Conservation (phyloP, 1,139 yeast species). For the Nadsonia commutata region DNA sequence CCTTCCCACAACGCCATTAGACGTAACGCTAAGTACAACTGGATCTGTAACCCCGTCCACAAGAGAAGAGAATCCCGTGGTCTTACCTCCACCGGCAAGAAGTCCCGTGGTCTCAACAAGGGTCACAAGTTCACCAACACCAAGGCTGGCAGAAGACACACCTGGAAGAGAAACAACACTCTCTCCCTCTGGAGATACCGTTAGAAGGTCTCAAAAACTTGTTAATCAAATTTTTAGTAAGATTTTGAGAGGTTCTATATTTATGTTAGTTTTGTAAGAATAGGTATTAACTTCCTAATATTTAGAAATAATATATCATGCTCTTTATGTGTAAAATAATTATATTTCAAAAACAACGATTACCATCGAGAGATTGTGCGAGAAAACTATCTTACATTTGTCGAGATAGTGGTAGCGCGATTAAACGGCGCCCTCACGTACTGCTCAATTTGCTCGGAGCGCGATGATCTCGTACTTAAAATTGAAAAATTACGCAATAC, state of each 20-base stretch:
- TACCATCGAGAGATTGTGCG: too few species aligned
- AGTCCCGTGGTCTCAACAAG: slow-evolving; percentile 99
- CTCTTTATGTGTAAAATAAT: background rate
- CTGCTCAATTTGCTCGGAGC: too few species aligned
- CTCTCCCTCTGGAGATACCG: slow-evolving; percentile 99
- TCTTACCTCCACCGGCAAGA: slow-evolving; percentile 95
- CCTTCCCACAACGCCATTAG: slow-evolving; percentile 98
- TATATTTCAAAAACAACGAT: background rate
- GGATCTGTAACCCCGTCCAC: slow-evolving; percentile 99
- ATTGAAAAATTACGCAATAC: too few species aligned
- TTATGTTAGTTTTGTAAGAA: slow-evolving; percentile 1
- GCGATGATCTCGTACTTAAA: too few species aligned
- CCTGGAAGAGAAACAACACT: slow-evolving; percentile 99
- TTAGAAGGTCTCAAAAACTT: slow-evolving; percentile 27
- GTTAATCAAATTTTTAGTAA: slow-evolving; percentile 2
- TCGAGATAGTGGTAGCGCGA: too few species aligned
- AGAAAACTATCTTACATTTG: too few species aligned
- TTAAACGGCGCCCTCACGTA: too few species aligned
- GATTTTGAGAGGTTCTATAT: slow-evolving; percentile 1
- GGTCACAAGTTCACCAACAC: slow-evolving; percentile 99
- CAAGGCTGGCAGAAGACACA: slow-evolving; percentile 94
- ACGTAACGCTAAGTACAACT: slow-evolving; percentile 98
- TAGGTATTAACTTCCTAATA: background rate
- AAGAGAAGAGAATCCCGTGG: slow-evolving; percentile 99
- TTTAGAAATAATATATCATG: slow-evolving; percentile 1